Conservation (phyloP, 768 basidiomycete species). For the Exidia glandulosa region DNA sequence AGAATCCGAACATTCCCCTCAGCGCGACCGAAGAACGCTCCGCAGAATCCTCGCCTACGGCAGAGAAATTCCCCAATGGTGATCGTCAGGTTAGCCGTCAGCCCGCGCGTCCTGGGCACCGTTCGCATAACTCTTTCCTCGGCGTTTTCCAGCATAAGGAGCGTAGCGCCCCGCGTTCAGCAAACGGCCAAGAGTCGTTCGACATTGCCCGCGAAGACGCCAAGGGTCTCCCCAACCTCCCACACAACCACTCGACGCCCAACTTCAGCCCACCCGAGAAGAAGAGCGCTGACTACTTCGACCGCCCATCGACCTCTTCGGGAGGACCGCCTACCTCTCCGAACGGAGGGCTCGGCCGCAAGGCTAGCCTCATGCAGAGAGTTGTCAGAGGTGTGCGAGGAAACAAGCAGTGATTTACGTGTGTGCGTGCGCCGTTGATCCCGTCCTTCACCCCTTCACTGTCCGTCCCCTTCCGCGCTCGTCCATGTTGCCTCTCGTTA, state of each 20-base stretch:
- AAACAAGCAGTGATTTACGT: conserved; percentile 22
- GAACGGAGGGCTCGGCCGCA: conserved; percentile 43
- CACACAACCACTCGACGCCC: background rate
- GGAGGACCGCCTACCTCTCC: conserved; percentile 13
- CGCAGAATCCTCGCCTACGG: conserved; percentile 19
- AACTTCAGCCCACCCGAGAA: background rate
- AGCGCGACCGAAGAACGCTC: conserved; percentile 26
- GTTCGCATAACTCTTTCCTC: conserved; percentile 62
- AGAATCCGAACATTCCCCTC: conserved; percentile 75
- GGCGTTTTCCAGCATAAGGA: conserved; percentile 41
- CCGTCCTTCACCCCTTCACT: background rate
- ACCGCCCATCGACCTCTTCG: conserved; percentile 6
- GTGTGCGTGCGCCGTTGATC: background rate
- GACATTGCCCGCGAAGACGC: no score
- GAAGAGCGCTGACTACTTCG: conserved; percentile 38
- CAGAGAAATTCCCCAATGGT: background rate
- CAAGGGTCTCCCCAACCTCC: conserved; percentile 36
- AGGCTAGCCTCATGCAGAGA: conserved; percentile 71
- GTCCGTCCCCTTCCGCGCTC: background rate
- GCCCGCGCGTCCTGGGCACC: conserved; percentile 50
- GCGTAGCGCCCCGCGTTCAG: background rate
- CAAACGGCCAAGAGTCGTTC: background rate
- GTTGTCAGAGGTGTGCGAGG: conserved; percentile 63
- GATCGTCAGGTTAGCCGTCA: background rate
- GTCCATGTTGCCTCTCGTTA: background rate